Evolutionary conservation across 1,139 yeast genomes (phyloP).

Genomic region (Saccharomyces hybrid): DNA sequence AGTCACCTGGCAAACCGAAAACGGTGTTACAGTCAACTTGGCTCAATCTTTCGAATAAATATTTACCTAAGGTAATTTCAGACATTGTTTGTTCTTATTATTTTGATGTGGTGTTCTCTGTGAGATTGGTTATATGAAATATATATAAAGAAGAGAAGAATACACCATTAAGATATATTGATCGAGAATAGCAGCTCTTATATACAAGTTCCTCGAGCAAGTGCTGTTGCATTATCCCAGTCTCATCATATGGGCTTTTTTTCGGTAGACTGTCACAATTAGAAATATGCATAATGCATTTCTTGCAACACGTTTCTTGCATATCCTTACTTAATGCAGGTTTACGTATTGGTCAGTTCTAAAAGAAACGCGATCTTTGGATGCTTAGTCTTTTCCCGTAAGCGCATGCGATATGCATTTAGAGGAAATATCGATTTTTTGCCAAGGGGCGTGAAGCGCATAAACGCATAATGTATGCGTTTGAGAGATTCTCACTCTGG

Average conservation of each 20-base stretch:
- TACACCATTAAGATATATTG: background rate
- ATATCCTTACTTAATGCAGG: background rate
- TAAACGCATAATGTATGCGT: background rate
- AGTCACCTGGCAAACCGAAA: slow-evolving; percentile 66
- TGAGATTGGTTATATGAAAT: background rate
- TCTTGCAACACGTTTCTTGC: background rate
- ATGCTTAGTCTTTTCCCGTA: background rate
- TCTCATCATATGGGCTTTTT: background rate
- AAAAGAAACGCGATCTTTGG: background rate
- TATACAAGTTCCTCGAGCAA: background rate
- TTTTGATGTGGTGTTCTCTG: background rate
- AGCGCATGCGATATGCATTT: background rate
- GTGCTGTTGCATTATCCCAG: background rate
- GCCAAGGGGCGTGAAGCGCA: background rate
- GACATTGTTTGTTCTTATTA: slow-evolving; percentile 24
- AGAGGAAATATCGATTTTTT: background rate
- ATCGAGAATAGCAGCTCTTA: background rate
- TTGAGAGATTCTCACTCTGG: background rate
- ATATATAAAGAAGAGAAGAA: background rate
- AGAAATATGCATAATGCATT: background rate
- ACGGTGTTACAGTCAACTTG: slow-evolving; percentile 47
- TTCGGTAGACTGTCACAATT: background rate
- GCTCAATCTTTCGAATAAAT: slow-evolving; percentile 53
- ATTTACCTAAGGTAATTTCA: slow-evolving; percentile 48
- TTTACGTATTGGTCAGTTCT: background rate